These are phyloP conservation scores for Neofusicoccum cordaticola DNA, from an alignment of 2,329 filamentous ascomycete genomes.

Conservation along the genomic window DNA sequence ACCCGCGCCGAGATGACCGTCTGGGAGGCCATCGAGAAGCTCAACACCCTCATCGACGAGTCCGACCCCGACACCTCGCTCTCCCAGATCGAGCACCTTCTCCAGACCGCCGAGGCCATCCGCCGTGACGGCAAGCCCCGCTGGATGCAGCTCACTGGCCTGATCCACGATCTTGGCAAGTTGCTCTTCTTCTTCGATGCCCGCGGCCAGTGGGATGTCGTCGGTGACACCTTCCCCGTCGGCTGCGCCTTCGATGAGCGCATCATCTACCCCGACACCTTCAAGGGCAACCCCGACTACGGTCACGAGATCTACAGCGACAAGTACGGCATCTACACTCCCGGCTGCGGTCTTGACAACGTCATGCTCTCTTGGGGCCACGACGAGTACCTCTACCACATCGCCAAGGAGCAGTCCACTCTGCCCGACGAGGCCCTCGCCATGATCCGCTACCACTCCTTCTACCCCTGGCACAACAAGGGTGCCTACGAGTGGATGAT, in stretches of 20 bases:
- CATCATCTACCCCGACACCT: conserved; percentile 80
- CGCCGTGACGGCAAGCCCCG: conserved; percentile 77
- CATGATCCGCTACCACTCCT: conserved; percentile 91
- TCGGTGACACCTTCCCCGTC: conserved; percentile 80
- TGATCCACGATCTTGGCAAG: conserved; percentile 79
- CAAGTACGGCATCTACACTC: conserved; percentile 74
- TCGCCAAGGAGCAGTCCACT: conserved; percentile 76
- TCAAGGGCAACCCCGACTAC: conserved; percentile 72
- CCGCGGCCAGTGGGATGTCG: conserved; percentile 90
- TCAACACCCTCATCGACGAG: conserved; percentile 87
- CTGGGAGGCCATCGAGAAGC: conserved; percentile 90
- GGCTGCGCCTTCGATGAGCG: conserved; percentile 70
- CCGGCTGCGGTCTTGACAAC: conserved; percentile 79
- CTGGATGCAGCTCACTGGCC: conserved; percentile 76
- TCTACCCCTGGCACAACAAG: conserved; percentile 87
- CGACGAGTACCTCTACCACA: conserved; percentile 83
- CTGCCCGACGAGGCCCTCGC: conserved; percentile 79
- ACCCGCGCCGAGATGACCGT: conserved; percentile 75
- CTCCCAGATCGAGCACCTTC: conserved; percentile 83
- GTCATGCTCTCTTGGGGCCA: conserved; percentile 90
- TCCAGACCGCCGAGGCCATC: conserved; percentile 87
- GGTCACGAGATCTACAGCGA: conserved; percentile 70
- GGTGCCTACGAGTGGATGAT: conserved; percentile 80
- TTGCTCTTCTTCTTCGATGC: conserved; percentile 77
- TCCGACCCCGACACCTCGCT: conserved; percentile 86